Evolutionary conservation across 1,284 basidiomycete species (phyloP).

Genomic region (Melampsora abietis-canadensis): DNA sequence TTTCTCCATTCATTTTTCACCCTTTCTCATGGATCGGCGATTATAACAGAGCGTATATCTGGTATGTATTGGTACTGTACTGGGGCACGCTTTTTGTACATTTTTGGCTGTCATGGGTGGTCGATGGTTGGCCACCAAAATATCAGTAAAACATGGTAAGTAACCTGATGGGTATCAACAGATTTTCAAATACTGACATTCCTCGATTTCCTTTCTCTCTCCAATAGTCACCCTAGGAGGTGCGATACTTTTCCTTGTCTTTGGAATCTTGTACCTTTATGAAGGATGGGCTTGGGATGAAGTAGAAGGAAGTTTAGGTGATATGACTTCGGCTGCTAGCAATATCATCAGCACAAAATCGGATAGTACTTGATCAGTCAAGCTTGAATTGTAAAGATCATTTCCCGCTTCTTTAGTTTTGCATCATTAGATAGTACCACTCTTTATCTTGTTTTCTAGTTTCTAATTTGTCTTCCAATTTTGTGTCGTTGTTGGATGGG

Average conservation of each 20-base stretch:
- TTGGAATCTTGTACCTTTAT: conserved; percentile 58
- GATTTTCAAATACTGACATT: background rate
- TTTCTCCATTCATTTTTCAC: background rate
- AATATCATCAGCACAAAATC: no score
- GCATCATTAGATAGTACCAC: no score
- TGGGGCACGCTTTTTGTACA: conserved; percentile 86
- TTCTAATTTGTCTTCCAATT: no score
- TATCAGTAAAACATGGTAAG: conserved; percentile 89
- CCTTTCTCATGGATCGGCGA: background rate
- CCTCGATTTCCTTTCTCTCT: background rate
- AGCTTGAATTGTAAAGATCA: no score
- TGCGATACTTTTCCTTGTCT: conserved; percentile 74
- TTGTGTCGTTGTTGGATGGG: no score
- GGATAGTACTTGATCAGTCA: no score
- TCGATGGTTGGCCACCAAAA: conserved; percentile 83
- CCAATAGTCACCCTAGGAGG: conserved; percentile 76
- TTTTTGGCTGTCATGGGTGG: conserved; percentile 84
- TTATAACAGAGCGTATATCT: conserved; percentile 65
- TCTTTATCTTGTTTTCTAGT: no score
- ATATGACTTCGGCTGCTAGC: background rate
- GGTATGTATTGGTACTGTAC: conserved; percentile 81
- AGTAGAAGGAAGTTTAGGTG: background rate
- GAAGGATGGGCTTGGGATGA: conserved; percentile 49
- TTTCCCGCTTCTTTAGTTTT: no score
- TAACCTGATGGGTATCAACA: conserved; percentile 41